Conservation (phyloP, 2,329 filamentous ascomycete species). For the Aspergillus viridinutans region DNA sequence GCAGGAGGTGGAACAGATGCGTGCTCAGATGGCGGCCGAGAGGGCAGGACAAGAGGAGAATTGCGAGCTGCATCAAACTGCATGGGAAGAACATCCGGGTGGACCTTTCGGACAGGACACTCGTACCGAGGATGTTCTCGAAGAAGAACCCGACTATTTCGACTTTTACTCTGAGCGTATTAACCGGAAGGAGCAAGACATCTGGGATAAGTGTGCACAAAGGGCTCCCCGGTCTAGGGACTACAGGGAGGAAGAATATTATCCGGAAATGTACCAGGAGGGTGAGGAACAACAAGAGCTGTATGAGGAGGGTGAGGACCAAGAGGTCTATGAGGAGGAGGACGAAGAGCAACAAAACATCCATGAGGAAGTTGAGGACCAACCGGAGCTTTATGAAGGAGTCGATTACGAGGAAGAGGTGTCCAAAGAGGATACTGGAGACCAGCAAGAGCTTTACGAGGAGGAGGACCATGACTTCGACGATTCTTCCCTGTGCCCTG, state of each 20-base stretch:
- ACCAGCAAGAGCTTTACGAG: not conserved
- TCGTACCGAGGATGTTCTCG: not conserved
- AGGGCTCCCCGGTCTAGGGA: not conserved
- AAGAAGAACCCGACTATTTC: conserved; percentile 1
- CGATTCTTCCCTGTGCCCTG: not conserved
- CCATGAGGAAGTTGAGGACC: not conserved
- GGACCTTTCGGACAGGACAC: not conserved
- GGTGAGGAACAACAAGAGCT: not conserved
- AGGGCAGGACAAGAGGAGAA: conserved; percentile 6
- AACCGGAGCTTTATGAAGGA: not conserved
- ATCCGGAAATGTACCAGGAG: not conserved
- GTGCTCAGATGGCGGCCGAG: not conserved
- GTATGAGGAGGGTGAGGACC: not conserved
- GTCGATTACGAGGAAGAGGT: not conserved
- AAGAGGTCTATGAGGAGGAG: not conserved
- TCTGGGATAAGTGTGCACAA: not conserved
- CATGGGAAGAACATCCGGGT: not conserved
- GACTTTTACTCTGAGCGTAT: not conserved
- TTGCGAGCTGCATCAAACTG: not conserved
- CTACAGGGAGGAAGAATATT: not conserved
- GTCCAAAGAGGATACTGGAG: not conserved
- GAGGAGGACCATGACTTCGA: not conserved
- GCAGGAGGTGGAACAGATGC: conserved; percentile 3
- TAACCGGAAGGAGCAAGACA: not conserved
- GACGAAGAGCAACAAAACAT: not conserved